These are phyloP conservation scores for Phaeolepiota aurea DNA, from an alignment of 768 basidiomycete species.

Conservation along the genomic window DNA sequence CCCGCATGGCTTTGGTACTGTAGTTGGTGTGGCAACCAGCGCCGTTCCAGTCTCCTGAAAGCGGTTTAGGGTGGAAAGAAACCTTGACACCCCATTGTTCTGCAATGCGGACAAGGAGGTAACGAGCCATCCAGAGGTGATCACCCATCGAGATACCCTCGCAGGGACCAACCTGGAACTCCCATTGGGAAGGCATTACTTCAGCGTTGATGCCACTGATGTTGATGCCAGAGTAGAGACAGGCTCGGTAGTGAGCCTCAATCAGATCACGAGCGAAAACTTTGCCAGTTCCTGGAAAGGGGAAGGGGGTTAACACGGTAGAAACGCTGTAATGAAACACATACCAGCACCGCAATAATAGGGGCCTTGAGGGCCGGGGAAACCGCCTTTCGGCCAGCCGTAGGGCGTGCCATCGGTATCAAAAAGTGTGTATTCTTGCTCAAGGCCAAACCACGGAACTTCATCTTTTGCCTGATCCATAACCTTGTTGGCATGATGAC, in stretches of 20 bases:
- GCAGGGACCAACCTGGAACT: slow-evolving; percentile 99
- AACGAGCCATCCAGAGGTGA: slow-evolving; percentile 99
- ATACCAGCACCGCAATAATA: slow-evolving; percentile 99
- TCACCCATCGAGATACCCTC: slow-evolving; percentile 98
- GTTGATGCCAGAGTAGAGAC: slow-evolving; percentile 91
- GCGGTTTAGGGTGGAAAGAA: slow-evolving; percentile 99
- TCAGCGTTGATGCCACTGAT: slow-evolving; percentile 99
- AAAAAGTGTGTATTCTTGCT: slow-evolving; percentile 98
- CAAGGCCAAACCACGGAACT: slow-evolving; percentile 95
- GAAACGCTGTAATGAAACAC: slow-evolving; percentile 15
- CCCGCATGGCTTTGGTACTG: slow-evolving; percentile 91
- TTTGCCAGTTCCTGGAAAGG: slow-evolving; percentile 75
- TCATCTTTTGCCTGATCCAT: slow-evolving; percentile 85
- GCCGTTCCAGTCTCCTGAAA: slow-evolving; percentile 97
- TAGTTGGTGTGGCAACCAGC: slow-evolving; percentile 99
- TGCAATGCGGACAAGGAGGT: slow-evolving; percentile 89
- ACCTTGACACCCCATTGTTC: slow-evolving; percentile 98
- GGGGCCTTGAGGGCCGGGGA: slow-evolving; percentile 98
- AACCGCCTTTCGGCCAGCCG: slow-evolving; percentile 99
- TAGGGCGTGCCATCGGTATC: slow-evolving; percentile 84
- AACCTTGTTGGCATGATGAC: slow-evolving; percentile 87
- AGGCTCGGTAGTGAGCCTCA: slow-evolving; percentile 98
- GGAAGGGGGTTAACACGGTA: too few species aligned
- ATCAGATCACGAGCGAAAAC: slow-evolving; percentile 98
- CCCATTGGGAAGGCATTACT: slow-evolving; percentile 99